Percentiles rank a stretch among this genome's conserved stretches.
Conservation (phyloP, 257 asterid genomes). For the Petunia axillaris region DNA sequence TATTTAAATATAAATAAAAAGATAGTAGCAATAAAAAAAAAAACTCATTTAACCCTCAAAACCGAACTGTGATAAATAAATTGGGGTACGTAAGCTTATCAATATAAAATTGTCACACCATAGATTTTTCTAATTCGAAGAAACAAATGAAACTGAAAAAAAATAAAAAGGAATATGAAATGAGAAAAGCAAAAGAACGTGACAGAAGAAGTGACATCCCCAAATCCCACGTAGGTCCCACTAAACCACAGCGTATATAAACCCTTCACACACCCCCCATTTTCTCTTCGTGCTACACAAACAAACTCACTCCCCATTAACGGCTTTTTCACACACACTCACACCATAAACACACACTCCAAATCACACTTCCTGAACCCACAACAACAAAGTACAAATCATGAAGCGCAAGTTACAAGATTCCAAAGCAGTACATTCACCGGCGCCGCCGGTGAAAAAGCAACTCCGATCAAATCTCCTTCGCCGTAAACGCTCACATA, state of each 20-base stretch:
- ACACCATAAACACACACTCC: neutral
- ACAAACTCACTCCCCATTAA: neutral
- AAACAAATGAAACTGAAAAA: neutral
- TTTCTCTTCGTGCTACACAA: neutral
- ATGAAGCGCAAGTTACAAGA: constrained; percentile 26
- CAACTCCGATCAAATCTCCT: constrained; percentile 72
- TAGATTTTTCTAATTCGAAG: too few relatives aligned
- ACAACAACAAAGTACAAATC: neutral
- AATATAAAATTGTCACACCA: too few relatives aligned
- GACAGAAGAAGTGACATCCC: constrained; percentile 3
- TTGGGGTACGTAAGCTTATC: too few relatives aligned
- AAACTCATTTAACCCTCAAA: too few relatives aligned
- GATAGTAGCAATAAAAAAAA: too few relatives aligned
- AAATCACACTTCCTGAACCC: neutral
- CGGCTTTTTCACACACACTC: constrained; percentile 16
- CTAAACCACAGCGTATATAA: constrained; percentile 52
- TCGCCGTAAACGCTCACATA: constrained; percentile 57
- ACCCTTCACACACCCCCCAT: constrained; percentile 26
- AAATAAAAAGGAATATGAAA: neutral
- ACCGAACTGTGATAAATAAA: too few relatives aligned
- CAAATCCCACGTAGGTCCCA: constrained; percentile 28
- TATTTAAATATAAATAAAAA: too few relatives aligned
- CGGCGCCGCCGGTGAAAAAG: constrained; percentile 37
- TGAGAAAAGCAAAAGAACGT: neutral
- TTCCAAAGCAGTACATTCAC: constrained; percentile 4